A percentile compares a stretch with the other conserved stretches of the same genome.
phyloP scores from a whole-genome alignment of 192 early-diverging fungal species.

The Cladochytrium replicatum region DNA sequence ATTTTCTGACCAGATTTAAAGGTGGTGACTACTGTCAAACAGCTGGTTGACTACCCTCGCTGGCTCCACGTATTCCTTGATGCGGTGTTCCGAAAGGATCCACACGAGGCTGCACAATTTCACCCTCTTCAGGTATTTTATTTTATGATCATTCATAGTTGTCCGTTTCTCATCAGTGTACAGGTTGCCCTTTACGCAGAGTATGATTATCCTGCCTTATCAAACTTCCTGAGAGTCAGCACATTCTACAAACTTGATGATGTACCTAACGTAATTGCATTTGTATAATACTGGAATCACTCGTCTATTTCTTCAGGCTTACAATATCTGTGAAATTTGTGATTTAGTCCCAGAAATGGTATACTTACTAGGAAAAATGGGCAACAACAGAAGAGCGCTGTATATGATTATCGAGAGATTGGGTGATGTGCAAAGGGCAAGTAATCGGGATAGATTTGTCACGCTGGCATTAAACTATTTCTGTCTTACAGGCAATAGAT shows the following conservation, averaged over 20 bases:
- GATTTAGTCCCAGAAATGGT: conserved; percentile 97
- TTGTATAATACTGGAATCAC: conserved; percentile 11
- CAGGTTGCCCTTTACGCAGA: conserved; percentile 89
- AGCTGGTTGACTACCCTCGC: conserved; percentile 46
- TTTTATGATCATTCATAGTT: conserved; percentile 6
- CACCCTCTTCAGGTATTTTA: conserved; percentile 29
- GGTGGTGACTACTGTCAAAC: conserved; percentile 41
- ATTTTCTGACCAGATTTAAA: no score
- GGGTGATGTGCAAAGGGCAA: conserved; percentile 74
- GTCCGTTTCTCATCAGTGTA: no score
- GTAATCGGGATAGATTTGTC: no score
- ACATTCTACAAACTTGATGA: conserved; percentile 67
- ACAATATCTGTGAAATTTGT: conserved; percentile 68
- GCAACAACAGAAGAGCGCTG: conserved; percentile 85
- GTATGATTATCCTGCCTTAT: conserved; percentile 61
- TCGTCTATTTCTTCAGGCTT: conserved; percentile 43
- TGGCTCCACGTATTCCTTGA: conserved; percentile 88
- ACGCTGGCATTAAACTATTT: no score
- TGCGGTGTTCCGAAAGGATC: conserved; percentile 63
- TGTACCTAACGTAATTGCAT: conserved; percentile 31
- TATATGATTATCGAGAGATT: conserved; percentile 87
- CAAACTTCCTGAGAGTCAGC: conserved; percentile 77
- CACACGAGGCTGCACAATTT: conserved; percentile 16
- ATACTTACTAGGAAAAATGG: conserved; percentile 92
- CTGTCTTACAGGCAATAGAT: conserved; percentile 69